phyloP scores from a whole-genome alignment of 1,284 basidiomycete genomes.

The Dichomitus squalens region DNA sequence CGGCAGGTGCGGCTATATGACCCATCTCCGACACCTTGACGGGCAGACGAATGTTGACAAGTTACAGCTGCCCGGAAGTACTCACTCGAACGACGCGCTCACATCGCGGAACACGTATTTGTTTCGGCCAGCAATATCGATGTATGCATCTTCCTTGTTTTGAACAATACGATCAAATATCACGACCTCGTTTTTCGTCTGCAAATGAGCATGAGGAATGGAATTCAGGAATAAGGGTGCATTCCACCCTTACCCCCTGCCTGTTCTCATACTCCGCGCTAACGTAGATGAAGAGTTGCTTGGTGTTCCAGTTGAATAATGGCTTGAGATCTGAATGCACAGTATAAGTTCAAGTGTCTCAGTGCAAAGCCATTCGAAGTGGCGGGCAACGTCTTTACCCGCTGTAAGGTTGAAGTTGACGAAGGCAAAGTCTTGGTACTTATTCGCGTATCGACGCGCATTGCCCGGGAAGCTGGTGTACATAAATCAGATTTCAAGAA shows the following conservation, averaged over 20 bases:
- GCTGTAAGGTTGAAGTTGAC: slow-evolving; percentile 79
- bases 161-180: slow-evolving; percentile 91
- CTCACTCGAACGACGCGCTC: slow-evolving; percentile 78
- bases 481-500: not conserved
- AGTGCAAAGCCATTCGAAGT: not conserved
- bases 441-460: slow-evolving; percentile 54
- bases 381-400: slow-evolving; percentile 46
- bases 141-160: slow-evolving; percentile 71
- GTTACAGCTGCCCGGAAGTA: slow-evolving; percentile 19
- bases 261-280: slow-evolving; percentile 77
- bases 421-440: slow-evolving; percentile 72
- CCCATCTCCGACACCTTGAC: not conserved
- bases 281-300: slow-evolving; percentile 87
- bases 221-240: not conserved
- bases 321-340: slow-evolving; percentile 65
- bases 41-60: not conserved
- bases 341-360: not conserved
- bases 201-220: slow-evolving; percentile 1
- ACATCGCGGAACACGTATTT: slow-evolving; percentile 86
- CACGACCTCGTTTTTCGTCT: slow-evolving; percentile 84
- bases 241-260: slow-evolving; percentile 58
- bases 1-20: not conserved
- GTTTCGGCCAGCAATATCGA: slow-evolving; percentile 71
- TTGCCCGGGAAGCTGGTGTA: slow-evolving; percentile 47
- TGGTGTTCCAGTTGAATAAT: slow-evolving; percentile 94